Evolutionary conservation across 2,329 filamentous ascomycete species (phyloP).

Genomic region (Xylaria sp.): DNA sequence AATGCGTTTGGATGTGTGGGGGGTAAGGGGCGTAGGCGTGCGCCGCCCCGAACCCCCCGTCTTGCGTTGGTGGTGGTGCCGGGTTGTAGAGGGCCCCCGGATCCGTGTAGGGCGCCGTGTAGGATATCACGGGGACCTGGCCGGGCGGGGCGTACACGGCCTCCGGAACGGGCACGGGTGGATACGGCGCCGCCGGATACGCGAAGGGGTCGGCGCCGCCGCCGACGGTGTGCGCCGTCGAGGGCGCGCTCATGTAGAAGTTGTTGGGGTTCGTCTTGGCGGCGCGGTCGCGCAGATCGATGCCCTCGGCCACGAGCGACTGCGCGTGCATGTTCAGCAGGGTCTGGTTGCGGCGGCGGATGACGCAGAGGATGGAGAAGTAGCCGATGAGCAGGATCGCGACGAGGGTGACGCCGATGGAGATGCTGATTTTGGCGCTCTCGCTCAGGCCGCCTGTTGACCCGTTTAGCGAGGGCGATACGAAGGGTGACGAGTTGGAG

Average conservation of each 20-base stretch:
- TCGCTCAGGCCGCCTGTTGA: constrained; percentile 4
- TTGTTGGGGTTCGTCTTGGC: constrained; percentile 2
- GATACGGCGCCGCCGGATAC: too few species aligned
- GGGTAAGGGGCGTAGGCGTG: too few species aligned
- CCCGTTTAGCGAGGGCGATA: constrained; percentile 6
- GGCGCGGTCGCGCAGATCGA: not conserved
- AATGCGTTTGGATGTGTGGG: too few species aligned
- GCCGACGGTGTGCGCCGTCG: not conserved
- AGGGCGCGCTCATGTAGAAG: constrained; percentile 7
- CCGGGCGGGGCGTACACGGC: not conserved
- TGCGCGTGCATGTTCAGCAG: not conserved
- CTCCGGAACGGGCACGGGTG: too few species aligned
- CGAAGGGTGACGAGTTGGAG: not conserved
- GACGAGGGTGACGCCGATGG: constrained; percentile 15
- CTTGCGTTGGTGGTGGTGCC: too few species aligned
- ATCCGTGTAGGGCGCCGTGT: not conserved
- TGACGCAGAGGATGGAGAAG: constrained; percentile 12
- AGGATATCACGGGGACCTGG: not conserved
- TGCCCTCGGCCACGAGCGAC: not conserved
- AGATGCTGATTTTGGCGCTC: constrained; percentile 11
- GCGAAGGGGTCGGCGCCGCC: too few species aligned
- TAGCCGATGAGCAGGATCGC: constrained; percentile 10
- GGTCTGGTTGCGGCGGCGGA: constrained; percentile 4
- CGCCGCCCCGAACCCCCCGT: too few species aligned
- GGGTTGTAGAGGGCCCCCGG: too few species aligned